Evolutionary conservation across 2,329 filamentous ascomycete genomes (phyloP).

Genomic region (Hypoxylon sp.): DNA sequence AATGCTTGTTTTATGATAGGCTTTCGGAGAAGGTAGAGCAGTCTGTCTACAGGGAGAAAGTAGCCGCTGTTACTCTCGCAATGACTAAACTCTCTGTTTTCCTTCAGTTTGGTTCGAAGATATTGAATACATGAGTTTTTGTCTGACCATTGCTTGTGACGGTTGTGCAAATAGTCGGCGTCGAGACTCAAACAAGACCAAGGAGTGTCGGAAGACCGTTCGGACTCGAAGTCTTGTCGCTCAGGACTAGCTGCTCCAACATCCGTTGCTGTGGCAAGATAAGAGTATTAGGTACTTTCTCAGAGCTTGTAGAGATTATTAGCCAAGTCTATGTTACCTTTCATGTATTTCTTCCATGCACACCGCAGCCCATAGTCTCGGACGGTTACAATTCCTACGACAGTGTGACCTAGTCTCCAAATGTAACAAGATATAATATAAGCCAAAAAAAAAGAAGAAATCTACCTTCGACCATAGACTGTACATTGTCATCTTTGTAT

Average conservation of each 20-base stretch:
- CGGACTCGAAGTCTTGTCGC: neutral
- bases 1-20: conserved; percentile 1
- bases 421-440: neutral
- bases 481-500: neutral
- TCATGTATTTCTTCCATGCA: conserved; percentile 5
- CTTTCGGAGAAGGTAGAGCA: conserved; percentile 3
- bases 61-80: neutral
- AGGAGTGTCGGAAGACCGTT: neutral
- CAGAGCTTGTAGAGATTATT: neutral
- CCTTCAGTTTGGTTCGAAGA: neutral
- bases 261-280: neutral
- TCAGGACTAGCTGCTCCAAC: neutral
- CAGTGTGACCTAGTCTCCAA: neutral
- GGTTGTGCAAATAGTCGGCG: neutral
- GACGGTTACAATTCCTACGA: neutral
- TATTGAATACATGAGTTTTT: neutral
- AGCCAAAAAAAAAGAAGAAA: too few relatives aligned
- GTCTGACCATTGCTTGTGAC: neutral
- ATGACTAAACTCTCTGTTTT: neutral
- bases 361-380: neutral
- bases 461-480: neutral
- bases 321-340: neutral
- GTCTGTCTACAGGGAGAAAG: conserved; percentile 8
- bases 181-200: neutral
- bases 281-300: neutral